Percentiles rank a stretch among this genome's conserved stretches.
These are phyloP conservation scores for Irpex sp. DNA, from an alignment of 1,284 basidiomycete species.

Conservation along the genomic window DNA sequence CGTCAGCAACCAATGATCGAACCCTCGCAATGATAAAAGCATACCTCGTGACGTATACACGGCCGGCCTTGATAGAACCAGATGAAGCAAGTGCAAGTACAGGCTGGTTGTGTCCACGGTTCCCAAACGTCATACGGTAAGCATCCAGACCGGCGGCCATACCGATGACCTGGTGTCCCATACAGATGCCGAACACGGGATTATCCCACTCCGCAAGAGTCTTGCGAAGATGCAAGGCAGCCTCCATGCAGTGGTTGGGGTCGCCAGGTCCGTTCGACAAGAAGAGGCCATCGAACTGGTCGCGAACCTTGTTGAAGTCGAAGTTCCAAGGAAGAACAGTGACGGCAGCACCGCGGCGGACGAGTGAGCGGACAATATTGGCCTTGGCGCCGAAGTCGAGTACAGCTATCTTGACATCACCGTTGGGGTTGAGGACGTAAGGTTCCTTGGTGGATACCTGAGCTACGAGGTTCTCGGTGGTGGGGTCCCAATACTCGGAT, in stretches of 20 bases:
- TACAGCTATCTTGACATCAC: slow-evolving; percentile 89
- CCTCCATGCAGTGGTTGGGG: slow-evolving; percentile 86
- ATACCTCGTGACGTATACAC: slow-evolving; percentile 94
- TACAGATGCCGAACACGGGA: slow-evolving; percentile 97
- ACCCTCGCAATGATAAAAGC: slow-evolving; percentile 12
- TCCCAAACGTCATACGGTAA: slow-evolving; percentile 96
- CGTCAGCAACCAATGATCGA: slow-evolving; percentile 11
- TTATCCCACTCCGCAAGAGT: slow-evolving; percentile 87
- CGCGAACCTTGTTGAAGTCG: slow-evolving; percentile 88
- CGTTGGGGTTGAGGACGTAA: slow-evolving; percentile 84
- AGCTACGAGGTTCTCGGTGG: slow-evolving; percentile 87
- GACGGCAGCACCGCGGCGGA: slow-evolving; percentile 85
- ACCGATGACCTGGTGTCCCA: slow-evolving; percentile 97
- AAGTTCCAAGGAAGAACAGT: slow-evolving; percentile 98
- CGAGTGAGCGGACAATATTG: slow-evolving; percentile 91
- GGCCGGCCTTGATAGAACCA: slow-evolving; percentile 89
- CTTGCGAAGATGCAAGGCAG: slow-evolving; percentile 73
- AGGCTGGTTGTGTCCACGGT: slow-evolving; percentile 99
- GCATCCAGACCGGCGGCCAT: slow-evolving; percentile 96
- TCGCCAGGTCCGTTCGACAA: slow-evolving; percentile 96
- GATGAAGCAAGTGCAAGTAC: slow-evolving; percentile 89
- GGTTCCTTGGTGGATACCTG: slow-evolving; percentile 85
- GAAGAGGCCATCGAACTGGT: slow-evolving; percentile 94
- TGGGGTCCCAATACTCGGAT: slow-evolving; percentile 89
- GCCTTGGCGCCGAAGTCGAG: slow-evolving; percentile 98